phyloP scores from a whole-genome alignment of 2,329 filamentous ascomycete genomes.

The Chaetomiaceae sp. region DNA sequence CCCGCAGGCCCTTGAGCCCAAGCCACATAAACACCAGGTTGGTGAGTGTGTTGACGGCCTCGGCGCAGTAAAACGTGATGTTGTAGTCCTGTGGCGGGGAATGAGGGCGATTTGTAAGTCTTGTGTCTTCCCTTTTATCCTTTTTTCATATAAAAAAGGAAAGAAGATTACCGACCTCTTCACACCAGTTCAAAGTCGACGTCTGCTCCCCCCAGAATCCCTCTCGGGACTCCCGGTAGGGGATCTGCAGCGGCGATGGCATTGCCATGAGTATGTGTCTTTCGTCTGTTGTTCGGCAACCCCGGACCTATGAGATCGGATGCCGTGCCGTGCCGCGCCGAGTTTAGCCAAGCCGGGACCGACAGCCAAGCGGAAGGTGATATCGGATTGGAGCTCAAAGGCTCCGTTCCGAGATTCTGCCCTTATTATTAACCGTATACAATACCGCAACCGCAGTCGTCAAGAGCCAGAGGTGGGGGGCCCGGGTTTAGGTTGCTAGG shows the following conservation, averaged over 20 bases:
- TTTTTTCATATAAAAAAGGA: neutral
- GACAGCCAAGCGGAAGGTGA: neutral
- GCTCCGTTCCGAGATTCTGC: too few species aligned
- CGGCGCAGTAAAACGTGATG: constrained; percentile 35
- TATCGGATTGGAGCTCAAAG: neutral
- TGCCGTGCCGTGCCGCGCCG: neutral
- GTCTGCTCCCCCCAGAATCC: constrained; percentile 37
- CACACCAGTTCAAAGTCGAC: constrained; percentile 38
- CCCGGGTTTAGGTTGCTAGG: too few species aligned
- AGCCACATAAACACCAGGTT: constrained; percentile 79
- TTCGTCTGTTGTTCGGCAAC: neutral
- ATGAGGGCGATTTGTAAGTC: too few species aligned
- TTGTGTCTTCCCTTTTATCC: too few species aligned
- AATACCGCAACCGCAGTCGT: too few species aligned
- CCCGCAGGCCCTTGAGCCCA: constrained; percentile 68
- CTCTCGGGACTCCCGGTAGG: constrained; percentile 34
- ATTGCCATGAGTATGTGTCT: constrained; percentile 17
- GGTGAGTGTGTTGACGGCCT: constrained; percentile 60
- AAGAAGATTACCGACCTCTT: constrained; percentile 29
- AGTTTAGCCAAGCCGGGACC: neutral
- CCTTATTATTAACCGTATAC: too few species aligned
- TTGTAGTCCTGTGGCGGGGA: constrained; percentile 32
- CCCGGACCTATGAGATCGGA: constrained; percentile 5
- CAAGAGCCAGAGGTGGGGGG: too few species aligned
- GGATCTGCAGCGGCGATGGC: constrained; percentile 26